A percentile compares a stretch with the other conserved stretches of the same genome.
Evolutionary conservation across 176 grass and related monocot genomes (phyloP).

Genomic region (Puya raimondii): DNA sequence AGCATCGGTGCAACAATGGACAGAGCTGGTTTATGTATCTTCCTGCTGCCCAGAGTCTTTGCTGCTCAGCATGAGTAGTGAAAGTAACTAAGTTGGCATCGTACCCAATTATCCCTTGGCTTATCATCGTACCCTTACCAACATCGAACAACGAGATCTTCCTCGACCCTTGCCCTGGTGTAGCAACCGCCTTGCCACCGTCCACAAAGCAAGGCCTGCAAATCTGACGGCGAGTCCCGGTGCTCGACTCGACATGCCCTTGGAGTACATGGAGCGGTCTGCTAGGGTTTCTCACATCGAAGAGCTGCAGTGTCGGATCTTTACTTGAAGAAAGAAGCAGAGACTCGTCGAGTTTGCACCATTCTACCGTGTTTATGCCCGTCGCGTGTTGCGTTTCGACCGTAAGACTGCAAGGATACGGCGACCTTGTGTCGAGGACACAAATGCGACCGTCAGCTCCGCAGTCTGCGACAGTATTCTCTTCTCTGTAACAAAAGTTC

Average conservation of each 20-base stretch:
- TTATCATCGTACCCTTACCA: neutral
- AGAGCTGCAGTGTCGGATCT: too few relatives aligned
- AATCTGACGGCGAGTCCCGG: neutral
- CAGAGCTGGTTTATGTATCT: neutral
- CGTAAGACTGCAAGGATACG: too few relatives aligned
- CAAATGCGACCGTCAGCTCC: too few relatives aligned
- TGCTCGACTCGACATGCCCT: neutral
- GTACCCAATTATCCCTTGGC: slow-evolving; percentile 7
- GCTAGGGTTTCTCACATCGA: too few relatives aligned
- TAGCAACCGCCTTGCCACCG: slow-evolving; percentile 7
- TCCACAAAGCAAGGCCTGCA: slow-evolving; percentile 12
- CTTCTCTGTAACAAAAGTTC: too few relatives aligned
- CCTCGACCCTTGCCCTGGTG: slow-evolving; percentile 1
- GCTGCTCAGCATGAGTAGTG: neutral
- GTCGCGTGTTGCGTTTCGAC: too few relatives aligned
- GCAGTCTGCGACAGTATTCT: too few relatives aligned
- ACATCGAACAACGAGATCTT: too few relatives aligned
- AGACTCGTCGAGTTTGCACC: too few relatives aligned
- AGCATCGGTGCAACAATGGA: neutral
- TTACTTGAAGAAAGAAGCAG: too few relatives aligned
- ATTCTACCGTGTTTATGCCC: too few relatives aligned
- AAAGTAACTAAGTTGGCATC: slow-evolving; percentile 5
- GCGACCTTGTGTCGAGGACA: too few relatives aligned
- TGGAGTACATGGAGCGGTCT: neutral
- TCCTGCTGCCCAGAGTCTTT: slow-evolving; percentile 13